phyloP scores from a whole-genome alignment of 2,329 filamentous ascomycete species.

The Aspergillus latus region DNA sequence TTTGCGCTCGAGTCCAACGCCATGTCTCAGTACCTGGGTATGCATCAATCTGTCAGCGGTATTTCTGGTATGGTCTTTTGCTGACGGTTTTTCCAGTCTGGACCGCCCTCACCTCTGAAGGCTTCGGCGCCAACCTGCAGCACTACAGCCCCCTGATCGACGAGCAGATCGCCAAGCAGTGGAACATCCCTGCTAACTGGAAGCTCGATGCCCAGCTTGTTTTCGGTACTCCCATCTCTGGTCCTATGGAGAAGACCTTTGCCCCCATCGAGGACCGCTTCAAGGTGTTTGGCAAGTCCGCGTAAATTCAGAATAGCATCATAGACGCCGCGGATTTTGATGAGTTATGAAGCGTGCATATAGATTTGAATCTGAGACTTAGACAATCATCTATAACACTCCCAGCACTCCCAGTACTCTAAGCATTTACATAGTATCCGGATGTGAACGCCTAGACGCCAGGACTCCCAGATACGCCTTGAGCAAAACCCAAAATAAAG shows the following conservation, averaged over 20 bases:
- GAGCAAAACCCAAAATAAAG: no score
- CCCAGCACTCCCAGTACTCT: no score
- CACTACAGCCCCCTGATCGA: constrained; percentile 89
- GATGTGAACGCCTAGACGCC: background rate
- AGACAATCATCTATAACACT: no score
- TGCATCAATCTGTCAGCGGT: constrained; percentile 4
- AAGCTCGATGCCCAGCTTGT: constrained; percentile 79
- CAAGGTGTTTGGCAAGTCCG: constrained; percentile 37
- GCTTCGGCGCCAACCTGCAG: constrained; percentile 83
- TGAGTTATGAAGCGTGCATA: background rate
- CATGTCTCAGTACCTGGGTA: constrained; percentile 70
- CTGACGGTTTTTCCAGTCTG: constrained; percentile 52
- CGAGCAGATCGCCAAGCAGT: constrained; percentile 65
- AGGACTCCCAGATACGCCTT: background rate
- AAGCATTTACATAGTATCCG: no score
- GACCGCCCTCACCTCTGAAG: constrained; percentile 78
- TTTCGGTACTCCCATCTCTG: constrained; percentile 57
- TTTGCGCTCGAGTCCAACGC: constrained; percentile 74
- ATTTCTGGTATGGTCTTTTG: background rate
- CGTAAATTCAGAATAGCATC: background rate
- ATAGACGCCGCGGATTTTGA: background rate
- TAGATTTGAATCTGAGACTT: background rate
- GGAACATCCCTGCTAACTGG: constrained; percentile 71
- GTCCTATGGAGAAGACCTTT: constrained; percentile 30
- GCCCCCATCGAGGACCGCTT: constrained; percentile 33